Percentiles rank a stretch among this genome's conserved stretches.
These are phyloP conservation scores for Solanum pimpinellifolium DNA, from an alignment of 257 asterid species.

Conservation along the genomic window DNA sequence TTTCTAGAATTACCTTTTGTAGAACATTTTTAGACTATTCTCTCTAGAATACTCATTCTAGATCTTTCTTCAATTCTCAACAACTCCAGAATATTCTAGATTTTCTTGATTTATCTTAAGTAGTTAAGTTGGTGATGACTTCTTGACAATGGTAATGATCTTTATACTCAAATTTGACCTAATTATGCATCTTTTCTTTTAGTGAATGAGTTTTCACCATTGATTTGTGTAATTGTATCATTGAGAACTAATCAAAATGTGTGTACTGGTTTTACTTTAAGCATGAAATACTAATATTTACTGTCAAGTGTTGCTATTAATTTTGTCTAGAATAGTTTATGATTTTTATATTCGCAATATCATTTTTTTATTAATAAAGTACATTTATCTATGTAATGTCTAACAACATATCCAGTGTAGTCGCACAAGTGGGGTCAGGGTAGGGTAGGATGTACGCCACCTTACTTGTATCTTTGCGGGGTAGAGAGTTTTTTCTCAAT, in stretches of 20 bases:
- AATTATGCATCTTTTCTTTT: neutral
- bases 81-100: neutral
- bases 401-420: neutral
- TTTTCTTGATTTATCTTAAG: neutral
- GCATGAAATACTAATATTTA: neutral
- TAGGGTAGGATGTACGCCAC: neutral
- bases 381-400: neutral
- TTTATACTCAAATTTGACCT: neutral
- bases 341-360: neutral
- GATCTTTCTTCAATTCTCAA: neutral
- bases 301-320: neutral
- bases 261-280: neutral
- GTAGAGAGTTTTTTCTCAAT: neutral
- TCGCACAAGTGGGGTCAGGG: neutral
- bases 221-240: neutral
- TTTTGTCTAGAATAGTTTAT: neutral
- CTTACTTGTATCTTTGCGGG: neutral
- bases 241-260: neutral
- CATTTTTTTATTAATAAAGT: neutral
- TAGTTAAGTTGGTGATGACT: neutral
- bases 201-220: neutral
- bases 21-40: neutral
- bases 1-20: neutral
- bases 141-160: constrained; percentile 47
- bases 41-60: neutral